These are phyloP conservation scores for Stylosanthes scabra DNA, from an alignment of 331 rosid genomes.

Conservation along the genomic window DNA sequence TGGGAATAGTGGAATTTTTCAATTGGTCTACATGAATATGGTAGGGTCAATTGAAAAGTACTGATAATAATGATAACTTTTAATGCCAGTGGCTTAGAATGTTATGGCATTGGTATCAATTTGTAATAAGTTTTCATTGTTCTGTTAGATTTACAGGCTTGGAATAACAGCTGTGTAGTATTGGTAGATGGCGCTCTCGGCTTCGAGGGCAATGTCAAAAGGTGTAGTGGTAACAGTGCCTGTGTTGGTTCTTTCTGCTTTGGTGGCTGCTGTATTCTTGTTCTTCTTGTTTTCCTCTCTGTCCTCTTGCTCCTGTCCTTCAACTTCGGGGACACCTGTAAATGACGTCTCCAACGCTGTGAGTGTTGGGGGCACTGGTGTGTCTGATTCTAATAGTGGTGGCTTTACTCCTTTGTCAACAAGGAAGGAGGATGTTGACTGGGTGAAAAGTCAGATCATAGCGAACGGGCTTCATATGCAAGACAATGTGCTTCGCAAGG, in stretches of 20 bases:
- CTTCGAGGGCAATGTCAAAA: constrained; percentile 47
- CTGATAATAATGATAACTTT: not conserved
- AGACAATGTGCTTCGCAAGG: constrained; percentile 86
- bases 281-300: constrained; percentile 64
- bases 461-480: constrained; percentile 75
- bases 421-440: constrained; percentile 70
- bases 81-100: not conserved
- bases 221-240: constrained; percentile 71
- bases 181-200: constrained; percentile 57
- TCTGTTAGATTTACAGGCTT: constrained; percentile 17
- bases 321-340: not conserved
- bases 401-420: constrained; percentile 37
- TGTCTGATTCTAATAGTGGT: not conserved
- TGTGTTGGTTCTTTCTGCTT: constrained; percentile 57
- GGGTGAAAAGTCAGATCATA: constrained; percentile 78
- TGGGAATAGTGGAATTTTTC: constrained; percentile 9
- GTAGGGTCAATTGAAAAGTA: not conserved
- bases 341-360: constrained; percentile 20
- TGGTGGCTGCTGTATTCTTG: constrained; percentile 53
- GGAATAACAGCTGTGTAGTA: not conserved
- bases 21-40: constrained; percentile 16
- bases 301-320: constrained; percentile 69
- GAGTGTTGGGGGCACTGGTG: not conserved
- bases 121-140: constrained; percentile 11
- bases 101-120: not conserved